phyloP scores from a whole-genome alignment of 108 stramenopile species.

The Cylindrotheca fusiformis region DNA sequence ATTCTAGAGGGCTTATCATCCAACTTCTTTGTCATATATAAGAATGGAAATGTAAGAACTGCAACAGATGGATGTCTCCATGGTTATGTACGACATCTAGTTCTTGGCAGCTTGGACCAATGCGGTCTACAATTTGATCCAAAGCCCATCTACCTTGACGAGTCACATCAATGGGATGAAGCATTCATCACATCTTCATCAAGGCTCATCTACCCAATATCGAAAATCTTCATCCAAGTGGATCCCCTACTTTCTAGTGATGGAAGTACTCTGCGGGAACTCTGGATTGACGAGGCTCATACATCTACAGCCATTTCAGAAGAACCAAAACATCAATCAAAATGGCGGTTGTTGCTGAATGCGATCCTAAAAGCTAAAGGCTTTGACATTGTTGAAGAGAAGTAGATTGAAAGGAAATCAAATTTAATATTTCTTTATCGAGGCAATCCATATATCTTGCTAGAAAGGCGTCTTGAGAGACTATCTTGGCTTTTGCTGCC shows the following conservation, averaged over 20 bases:
- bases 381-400: conserved; percentile 4
- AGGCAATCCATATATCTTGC: too few relatives aligned
- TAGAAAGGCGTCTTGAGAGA: too few relatives aligned
- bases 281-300: background rate
- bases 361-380: conserved; percentile 19
- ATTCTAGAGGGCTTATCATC: conserved; percentile 79
- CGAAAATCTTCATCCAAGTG: conserved; percentile 39
- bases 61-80: conserved; percentile 41
- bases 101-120: conserved; percentile 37
- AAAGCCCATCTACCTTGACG: conserved; percentile 43
- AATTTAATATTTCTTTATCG: too few relatives aligned
- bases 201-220: conserved; percentile 57
- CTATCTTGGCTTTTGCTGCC: too few relatives aligned
- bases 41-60: conserved; percentile 62
- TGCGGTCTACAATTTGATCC: conserved; percentile 28
- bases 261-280: too few relatives aligned
- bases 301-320: background rate
- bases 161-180: conserved; percentile 60
- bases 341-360: conserved; percentile 29
- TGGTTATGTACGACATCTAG: conserved; percentile 67
- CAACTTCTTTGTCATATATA: conserved; percentile 74
- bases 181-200: conserved; percentile 78
- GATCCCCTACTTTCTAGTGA: too few relatives aligned
- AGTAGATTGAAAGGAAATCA: too few relatives aligned
- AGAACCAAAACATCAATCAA: conserved; percentile 1